phyloP scores from a whole-genome alignment of 140 eudicot species.

The Bidens hawaiensis region DNA sequence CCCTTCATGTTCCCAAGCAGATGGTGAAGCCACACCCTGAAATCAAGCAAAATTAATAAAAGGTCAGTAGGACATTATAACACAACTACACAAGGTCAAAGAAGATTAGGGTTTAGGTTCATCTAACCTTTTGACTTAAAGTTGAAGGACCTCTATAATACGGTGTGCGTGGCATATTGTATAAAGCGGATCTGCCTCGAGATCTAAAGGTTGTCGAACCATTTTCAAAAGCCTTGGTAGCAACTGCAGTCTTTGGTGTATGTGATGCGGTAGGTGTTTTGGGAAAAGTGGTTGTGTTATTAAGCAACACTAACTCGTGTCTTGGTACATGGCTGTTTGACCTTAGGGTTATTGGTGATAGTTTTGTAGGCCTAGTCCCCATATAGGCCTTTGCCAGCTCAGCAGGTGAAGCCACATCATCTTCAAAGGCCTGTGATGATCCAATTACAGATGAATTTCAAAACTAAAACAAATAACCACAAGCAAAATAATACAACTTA shows the following conservation, averaged over 20 bases:
- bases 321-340: conserved; percentile 38
- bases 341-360: conserved; percentile 55
- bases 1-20: conserved; percentile 42
- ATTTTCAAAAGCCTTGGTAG: conserved; percentile 38
- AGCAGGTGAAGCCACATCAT: conserved; percentile 72
- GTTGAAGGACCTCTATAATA: conserved; percentile 47
- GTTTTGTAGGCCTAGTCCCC: conserved; percentile 67
- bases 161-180: conserved; percentile 89
- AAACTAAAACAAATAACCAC: background rate
- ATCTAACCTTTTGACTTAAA: conserved; percentile 35
- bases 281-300: conserved; percentile 28
- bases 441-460: background rate
- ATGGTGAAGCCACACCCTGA: conserved; percentile 51
- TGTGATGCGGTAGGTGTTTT: conserved; percentile 43
- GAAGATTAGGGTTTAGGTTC: background rate
- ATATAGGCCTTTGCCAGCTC: conserved; percentile 95
- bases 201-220: conserved; percentile 66
- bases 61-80: background rate
- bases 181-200: conserved; percentile 87
- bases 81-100: background rate
- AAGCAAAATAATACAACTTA: conserved; percentile 20
- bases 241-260: conserved; percentile 31
- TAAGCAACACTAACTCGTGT: conserved; percentile 39
- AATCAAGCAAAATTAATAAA: background rate
- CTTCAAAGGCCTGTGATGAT: conserved; percentile 45